phyloP scores from a whole-genome alignment of 331 rosid genomes.

The Rosa hybrid region DNA sequence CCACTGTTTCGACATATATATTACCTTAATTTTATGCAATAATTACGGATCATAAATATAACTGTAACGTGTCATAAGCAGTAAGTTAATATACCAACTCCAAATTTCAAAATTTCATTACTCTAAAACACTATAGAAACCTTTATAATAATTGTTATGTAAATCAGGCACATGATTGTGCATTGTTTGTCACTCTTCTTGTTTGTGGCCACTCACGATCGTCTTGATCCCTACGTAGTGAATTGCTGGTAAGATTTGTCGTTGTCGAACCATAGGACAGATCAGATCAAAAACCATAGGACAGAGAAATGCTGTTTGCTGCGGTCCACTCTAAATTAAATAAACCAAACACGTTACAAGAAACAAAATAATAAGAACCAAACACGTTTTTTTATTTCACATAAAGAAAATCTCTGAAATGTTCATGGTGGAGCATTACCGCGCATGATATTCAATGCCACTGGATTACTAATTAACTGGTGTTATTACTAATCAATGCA shows the following conservation, averaged over 20 bases:
- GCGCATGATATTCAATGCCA: not conserved
- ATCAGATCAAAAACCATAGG: too few species aligned
- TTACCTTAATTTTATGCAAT: not conserved
- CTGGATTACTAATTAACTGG: not conserved
- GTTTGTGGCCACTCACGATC: not conserved
- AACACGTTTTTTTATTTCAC: not conserved
- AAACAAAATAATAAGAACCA: not conserved
- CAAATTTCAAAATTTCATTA: too few species aligned
- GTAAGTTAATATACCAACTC: too few species aligned
- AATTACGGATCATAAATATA: not conserved
- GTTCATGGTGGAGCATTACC: slow-evolving; percentile 8
- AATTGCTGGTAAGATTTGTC: slow-evolving; percentile 8
- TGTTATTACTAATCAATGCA: not conserved
- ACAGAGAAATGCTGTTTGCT: not conserved
- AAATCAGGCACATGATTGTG: not conserved
- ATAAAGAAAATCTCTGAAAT: not conserved
- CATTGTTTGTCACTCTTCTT: not conserved
- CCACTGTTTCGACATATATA: too few species aligned
- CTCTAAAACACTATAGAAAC: too few species aligned
- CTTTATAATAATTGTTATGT: not conserved
- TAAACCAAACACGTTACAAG: not conserved
- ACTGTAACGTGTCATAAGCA: too few species aligned
- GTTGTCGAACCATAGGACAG: not conserved
- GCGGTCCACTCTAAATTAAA: not conserved
- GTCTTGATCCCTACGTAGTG: not conserved